These are phyloP conservation scores for Solanum pinnatisectum DNA, from an alignment of 257 asterid genomes.

Conservation along the genomic window DNA sequence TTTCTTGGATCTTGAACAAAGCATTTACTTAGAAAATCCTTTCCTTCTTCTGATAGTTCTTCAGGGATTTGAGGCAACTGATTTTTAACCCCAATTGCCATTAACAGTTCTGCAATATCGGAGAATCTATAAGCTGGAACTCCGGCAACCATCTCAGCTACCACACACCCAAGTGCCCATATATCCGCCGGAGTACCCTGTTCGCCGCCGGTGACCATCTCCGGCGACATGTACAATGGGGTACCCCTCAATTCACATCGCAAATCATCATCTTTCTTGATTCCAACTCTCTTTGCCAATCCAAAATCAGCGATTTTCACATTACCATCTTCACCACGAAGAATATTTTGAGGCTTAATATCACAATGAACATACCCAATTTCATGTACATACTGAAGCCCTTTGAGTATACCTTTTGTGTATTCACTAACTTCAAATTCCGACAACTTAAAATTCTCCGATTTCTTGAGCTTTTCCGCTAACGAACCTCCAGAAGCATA, in stretches of 20 bases:
- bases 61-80: constrained; percentile 54
- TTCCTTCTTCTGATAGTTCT: constrained; percentile 46
- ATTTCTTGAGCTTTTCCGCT: constrained; percentile 29
- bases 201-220: constrained; percentile 52
- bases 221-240: constrained; percentile 93
- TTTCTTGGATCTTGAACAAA: constrained; percentile 46
- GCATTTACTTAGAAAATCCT: constrained; percentile 50
- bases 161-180: constrained; percentile 82
- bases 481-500: constrained; percentile 66
- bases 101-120: constrained; percentile 40
- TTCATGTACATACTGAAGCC: constrained; percentile 44
- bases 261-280: neutral
- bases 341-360: constrained; percentile 71
- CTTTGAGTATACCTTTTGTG: constrained; percentile 40
- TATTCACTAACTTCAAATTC: constrained; percentile 41
- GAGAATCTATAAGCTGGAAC: constrained; percentile 43
- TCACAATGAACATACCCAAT: constrained; percentile 78
- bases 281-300: constrained; percentile 38
- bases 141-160: constrained; percentile 67
- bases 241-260: constrained; percentile 66
- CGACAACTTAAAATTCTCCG: constrained; percentile 20
- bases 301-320: constrained; percentile 81
- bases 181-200: constrained; percentile 67
- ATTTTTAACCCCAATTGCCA: constrained; percentile 55
- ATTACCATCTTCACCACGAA: constrained; percentile 26